phyloP scores from a whole-genome alignment of 495 filamentous ascomycete species.

The Lepidopterella palustris region DNA sequence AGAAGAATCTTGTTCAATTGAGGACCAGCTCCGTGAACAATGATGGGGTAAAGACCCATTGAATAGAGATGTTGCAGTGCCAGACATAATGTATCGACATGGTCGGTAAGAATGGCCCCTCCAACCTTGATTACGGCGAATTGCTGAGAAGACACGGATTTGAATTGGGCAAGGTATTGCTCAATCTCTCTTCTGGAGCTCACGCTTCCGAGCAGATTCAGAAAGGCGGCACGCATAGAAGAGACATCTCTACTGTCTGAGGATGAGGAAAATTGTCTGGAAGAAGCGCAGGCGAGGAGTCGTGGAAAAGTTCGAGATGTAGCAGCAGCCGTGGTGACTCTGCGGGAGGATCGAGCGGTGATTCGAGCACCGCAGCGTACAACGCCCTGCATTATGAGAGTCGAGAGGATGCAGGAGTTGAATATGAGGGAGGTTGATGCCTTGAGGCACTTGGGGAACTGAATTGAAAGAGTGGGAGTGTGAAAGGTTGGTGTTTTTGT shows the following conservation, averaged over 20 bases:
- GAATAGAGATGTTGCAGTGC: constrained; percentile 89
- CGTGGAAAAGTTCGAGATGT: no score
- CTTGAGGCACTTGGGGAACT: neutral
- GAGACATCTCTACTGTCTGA: constrained; percentile 24
- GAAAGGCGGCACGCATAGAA: constrained; percentile 74
- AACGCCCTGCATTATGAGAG: constrained; percentile 23
- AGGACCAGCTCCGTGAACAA: constrained; percentile 93
- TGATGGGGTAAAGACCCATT: constrained; percentile 91
- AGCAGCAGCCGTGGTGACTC: constrained; percentile 23
- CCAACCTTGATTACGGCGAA: constrained; percentile 99
- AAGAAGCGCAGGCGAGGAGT: constrained; percentile 16
- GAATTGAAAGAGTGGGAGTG: neutral
- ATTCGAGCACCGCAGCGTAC: constrained; percentile 26
- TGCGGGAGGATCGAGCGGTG: constrained; percentile 19
- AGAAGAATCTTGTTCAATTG: constrained; percentile 93
- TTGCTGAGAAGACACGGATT: constrained; percentile 91
- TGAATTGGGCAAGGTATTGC: constrained; percentile 97
- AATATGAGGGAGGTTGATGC: no score
- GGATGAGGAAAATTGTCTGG: constrained; percentile 15
- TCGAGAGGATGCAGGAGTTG: neutral
- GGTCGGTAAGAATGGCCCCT: constrained; percentile 93
- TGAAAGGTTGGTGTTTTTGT: neutral
- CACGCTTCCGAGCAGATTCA: constrained; percentile 92
- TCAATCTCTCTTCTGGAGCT: constrained; percentile 95
- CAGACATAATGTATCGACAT: constrained; percentile 80